Conservation (phyloP, 2,329 filamentous ascomycete species). For the Colletotrichum brevisporum region DNA sequence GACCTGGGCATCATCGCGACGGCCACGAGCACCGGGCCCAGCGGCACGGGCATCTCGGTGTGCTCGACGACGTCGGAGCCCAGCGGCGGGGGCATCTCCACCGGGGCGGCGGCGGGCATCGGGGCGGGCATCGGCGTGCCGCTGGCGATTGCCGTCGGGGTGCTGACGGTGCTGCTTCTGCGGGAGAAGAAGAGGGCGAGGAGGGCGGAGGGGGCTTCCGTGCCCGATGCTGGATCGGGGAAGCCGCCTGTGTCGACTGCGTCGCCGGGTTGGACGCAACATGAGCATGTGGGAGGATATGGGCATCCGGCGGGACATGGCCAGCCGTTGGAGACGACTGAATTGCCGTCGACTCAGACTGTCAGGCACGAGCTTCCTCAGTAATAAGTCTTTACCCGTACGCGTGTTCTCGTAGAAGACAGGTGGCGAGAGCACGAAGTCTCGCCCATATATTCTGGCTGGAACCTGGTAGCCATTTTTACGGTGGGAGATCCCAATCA, state of each 20-base stretch:
- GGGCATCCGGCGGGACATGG: neutral
- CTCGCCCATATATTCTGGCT: too few species aligned
- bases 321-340: neutral
- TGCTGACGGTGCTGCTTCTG: slow-evolving; percentile 25
- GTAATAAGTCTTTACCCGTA: neutral
- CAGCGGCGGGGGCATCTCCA: neutral
- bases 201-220: neutral
- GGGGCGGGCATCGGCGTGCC: slow-evolving; percentile 31
- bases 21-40: neutral
- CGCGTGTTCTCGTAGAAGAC: too few species aligned
- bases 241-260: neutral
- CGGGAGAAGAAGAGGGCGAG: slow-evolving; percentile 33
- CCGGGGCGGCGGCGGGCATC: slow-evolving; percentile 32
- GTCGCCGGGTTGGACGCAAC: neutral
- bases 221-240: neutral
- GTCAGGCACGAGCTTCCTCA: slow-evolving; percentile 12
- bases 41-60: neutral
- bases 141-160: slow-evolving; percentile 22
- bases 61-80: neutral
- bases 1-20: slow-evolving; percentile 3
- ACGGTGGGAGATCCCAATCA: too few species aligned
- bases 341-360: slow-evolving; percentile 1
- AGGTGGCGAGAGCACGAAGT: too few species aligned
- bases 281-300: neutral
- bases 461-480: too few species aligned